Percentiles rank a stretch among this genome's conserved stretches.
Conservation (phyloP, 257 asterid genomes). For the Catharanthus roseus region DNA sequence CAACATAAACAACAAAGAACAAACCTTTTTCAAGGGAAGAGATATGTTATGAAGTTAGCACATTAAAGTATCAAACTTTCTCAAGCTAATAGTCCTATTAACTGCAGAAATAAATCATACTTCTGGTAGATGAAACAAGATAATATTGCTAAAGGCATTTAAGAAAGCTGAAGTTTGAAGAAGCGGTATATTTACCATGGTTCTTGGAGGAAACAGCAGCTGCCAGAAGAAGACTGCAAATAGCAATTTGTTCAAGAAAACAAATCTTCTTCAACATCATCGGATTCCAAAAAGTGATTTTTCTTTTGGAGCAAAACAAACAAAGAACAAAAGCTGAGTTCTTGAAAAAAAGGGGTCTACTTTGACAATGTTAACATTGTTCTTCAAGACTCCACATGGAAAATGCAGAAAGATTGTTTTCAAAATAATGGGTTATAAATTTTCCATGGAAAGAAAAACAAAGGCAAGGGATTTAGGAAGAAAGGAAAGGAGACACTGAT, state of each 20-base stretch:
- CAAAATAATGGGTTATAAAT: background rate
- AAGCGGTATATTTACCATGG: constrained; percentile 35
- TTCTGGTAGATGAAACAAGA: background rate
- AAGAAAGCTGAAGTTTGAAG: background rate
- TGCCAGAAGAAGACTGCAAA: constrained; percentile 36
- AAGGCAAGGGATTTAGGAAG: constrained; percentile 9
- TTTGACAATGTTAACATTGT: constrained; percentile 21
- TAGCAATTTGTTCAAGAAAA: constrained; percentile 23
- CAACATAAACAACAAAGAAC: background rate
- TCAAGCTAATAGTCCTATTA: too few species aligned
- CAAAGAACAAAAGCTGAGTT: constrained; percentile 10
- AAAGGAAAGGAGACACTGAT: constrained; percentile 14
- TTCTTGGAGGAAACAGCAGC: constrained; percentile 40
- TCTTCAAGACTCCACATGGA: constrained; percentile 7
- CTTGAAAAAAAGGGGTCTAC: constrained; percentile 21
- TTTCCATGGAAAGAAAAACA: constrained; percentile 9
- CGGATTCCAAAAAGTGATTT: constrained; percentile 21
- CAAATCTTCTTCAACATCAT: constrained; percentile 27
- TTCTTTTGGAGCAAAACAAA: constrained; percentile 11
- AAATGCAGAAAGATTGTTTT: background rate
- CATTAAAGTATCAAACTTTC: background rate
- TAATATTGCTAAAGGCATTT: background rate
- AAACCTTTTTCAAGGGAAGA: background rate
- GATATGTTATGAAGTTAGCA: background rate
- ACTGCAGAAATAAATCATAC: background rate